Base-by-base conservation (phyloP, 2,329 filamentous ascomycete species). In the Aspergillaceae sp. region DNA sequence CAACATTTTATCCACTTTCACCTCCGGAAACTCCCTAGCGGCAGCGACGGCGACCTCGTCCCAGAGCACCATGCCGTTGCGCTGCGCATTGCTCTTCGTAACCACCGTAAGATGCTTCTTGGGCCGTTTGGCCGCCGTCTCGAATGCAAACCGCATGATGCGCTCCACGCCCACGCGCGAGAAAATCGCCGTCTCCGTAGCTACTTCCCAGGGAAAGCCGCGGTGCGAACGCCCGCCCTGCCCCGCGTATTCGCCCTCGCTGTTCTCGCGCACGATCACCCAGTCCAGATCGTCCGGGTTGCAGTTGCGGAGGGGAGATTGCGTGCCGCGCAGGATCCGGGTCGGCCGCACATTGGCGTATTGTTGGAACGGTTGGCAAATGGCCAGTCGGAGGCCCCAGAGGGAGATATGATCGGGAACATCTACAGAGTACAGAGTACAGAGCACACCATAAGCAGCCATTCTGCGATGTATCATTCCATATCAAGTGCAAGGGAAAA, bases 51-150 rank as follows among this genome's bases (percentile, higher is more conserved):
- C 78, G 7, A 83, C 72, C 53, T 83, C 79, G 55, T 84, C 80
- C 81, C 80, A 84, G 48, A 84, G 72, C 0, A 84, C 80, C 79
- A 84, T 82, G 0, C 80, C 80, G 45, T 83, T 82, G 0, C 80
- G 70, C 62, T 82, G 79, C 0, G 80, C 79, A 57, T 84, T 84
- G 40, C 76, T 80, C 66, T 84, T 84, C 0, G 79, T 82, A 3
- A 83, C 80, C 1, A 83, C 74, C 0, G 80, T 83, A 32, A 84
- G 56, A 7, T 74, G 66, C 64, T 80, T 82, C 36, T 75, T 70
- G 0, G 76, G 76, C 3, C 80, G 66, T 52, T 70, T 74, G 50
- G 71, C 74, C 0, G 80, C 80, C 4, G 72, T 74, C 60, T 83
- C 76, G 51, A 83, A 84, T 0, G 80, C 79, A 48, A 83, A 83